These are phyloP conservation scores for Farysia itapuensis DNA, from an alignment of 1,284 basidiomycete species.

Conservation along the genomic window DNA sequence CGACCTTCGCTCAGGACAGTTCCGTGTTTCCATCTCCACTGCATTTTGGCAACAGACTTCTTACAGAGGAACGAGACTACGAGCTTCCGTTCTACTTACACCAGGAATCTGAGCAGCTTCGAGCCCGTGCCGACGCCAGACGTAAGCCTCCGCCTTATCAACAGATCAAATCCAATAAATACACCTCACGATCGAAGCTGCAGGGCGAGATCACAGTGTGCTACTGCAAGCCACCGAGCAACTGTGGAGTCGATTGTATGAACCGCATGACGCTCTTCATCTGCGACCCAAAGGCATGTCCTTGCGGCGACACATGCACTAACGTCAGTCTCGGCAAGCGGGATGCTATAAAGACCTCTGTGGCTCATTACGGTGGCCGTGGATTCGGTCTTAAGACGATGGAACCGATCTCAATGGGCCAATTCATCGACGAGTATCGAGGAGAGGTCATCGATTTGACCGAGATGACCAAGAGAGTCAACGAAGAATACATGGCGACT, in stretches of 20 bases:
- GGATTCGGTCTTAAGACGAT: conserved; percentile 51
- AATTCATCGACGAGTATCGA: conserved; percentile 54
- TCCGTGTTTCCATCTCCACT: conserved; percentile 20
- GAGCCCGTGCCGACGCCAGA: conserved; percentile 35
- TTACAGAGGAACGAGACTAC: conserved; percentile 41
- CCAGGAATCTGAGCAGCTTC: conserved; percentile 23
- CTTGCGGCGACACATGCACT: conserved; percentile 48
- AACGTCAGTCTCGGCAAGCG: conserved; percentile 51
- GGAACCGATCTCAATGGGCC: conserved; percentile 34
- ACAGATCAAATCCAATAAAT: conserved; percentile 46
- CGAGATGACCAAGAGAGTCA: conserved; percentile 44
- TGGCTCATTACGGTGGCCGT: conserved; percentile 42
- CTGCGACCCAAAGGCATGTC: conserved; percentile 50
- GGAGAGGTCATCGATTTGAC: conserved; percentile 51
- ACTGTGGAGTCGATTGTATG: conserved; percentile 47
- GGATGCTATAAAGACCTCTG: conserved; percentile 26
- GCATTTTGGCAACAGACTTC: conserved; percentile 34
- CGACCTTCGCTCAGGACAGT: conserved; percentile 5
- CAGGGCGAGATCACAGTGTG: conserved; percentile 46
- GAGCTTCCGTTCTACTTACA: conserved; percentile 28
- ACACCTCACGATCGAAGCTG: conserved; percentile 37
- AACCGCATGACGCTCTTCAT: conserved; percentile 50
- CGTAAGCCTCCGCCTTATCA: conserved; percentile 44
- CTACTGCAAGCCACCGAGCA: conserved; percentile 37
- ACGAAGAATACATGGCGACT: conserved; percentile 39